Base-by-base conservation (phyloP, 495 filamentous ascomycete species). In the Pseudevernia furfuracea region DNA sequence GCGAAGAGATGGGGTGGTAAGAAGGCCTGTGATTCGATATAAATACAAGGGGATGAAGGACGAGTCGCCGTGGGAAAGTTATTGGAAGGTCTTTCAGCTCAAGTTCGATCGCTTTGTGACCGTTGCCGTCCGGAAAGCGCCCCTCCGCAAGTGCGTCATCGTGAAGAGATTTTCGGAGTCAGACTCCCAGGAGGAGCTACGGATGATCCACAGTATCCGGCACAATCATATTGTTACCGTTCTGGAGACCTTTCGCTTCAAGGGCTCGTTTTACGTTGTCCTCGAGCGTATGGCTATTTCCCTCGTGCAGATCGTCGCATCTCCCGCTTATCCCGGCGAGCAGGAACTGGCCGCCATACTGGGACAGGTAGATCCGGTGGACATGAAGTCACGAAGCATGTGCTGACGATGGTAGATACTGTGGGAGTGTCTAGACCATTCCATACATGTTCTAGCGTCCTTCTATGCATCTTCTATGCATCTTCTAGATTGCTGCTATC, bases 311-410 rank as follows among this genome's bases (percentile, higher is more conserved):
- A 37, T 74, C 28, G 67, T 70, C n/a, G 65, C 63, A 28, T 70
- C 65, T 38, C 58, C 62, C 38, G 36, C 58, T 44, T 71, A 66
- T 63, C 69, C 69, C 59, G 39, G 39, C 36, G 71, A 74, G 68
- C 60, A 41, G 64, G 62, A 72, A 59, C 60, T 72, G 25, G 72
- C 67, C 38, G 67, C 71, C 37, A 74, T 72, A 43, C 58, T 74
- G 10, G 60, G 48, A 71, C 69, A 72, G 66, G 71, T 74, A 52
- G 57, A 63, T 62, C 36, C 15, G 23, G 23, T 7, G 52, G 58
- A 58, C 17, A 59, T 38, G 21, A 30, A 5, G 1, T 30, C 9
- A 28, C 2, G 8, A 30, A 34, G 34, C 7, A 34, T 34, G 14
- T 30, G 15, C 52, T 56, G 9, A 56, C 52, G 28, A 56, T 14